Evolutionary conservation across 2,329 filamentous ascomycete genomes (phyloP).

Genomic region (Fusarium temperatum): DNA sequence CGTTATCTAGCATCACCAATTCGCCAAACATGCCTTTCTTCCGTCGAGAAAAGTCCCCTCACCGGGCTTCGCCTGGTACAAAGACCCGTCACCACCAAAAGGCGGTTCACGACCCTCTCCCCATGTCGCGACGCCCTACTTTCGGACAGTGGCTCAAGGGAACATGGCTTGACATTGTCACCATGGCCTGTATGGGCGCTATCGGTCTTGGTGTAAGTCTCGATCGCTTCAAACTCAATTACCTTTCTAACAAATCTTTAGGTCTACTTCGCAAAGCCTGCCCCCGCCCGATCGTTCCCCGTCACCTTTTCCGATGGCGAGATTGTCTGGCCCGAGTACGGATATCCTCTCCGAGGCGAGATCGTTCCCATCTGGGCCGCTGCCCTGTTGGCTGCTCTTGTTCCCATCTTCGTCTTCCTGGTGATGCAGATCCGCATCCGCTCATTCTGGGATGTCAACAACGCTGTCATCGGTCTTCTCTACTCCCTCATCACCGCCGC

Average conservation of each 20-base stretch:
- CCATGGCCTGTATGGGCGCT: conserved; percentile 72
- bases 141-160: conserved; percentile 77
- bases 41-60: conserved; percentile 23
- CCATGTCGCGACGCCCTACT: conserved; percentile 61
- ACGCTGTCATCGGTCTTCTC: conserved; percentile 73
- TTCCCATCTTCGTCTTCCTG: conserved; percentile 73
- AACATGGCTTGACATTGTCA: conserved; percentile 73
- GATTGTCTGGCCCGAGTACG: conserved; percentile 75
- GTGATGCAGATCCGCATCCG: conserved; percentile 73
- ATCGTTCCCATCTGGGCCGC: conserved; percentile 77
- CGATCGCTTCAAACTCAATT: no score
- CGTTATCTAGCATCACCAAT: background rate
- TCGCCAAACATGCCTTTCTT: conserved; percentile 30
- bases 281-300: conserved; percentile 74
- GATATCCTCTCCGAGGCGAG: conserved; percentile 74
- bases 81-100: conserved; percentile 9
- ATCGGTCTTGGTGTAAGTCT: conserved; percentile 70
- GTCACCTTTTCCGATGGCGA: conserved; percentile 73
- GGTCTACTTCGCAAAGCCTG: conserved; percentile 72
- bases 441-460: conserved; percentile 77
- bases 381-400: conserved; percentile 69
- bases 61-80: conserved; percentile 4
- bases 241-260: conserved; percentile 38
- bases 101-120: conserved; percentile 21
- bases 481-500: conserved; percentile 75